Conservation (phyloP, 1,139 yeast species). For the Geotrichum phurueaensis region DNA sequence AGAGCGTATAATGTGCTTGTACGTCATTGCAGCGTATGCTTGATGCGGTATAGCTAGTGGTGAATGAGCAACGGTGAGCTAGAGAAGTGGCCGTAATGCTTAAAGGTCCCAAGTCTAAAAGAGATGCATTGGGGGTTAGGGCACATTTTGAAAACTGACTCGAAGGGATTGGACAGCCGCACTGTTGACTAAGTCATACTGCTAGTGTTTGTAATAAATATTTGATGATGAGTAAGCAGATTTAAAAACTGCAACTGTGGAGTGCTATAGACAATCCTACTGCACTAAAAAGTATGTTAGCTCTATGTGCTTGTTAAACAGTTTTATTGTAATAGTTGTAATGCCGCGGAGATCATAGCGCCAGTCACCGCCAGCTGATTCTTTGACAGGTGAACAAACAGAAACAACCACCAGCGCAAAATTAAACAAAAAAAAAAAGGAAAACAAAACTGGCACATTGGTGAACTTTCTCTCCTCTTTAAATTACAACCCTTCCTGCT, state of each 20-base stretch:
- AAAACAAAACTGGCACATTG: background rate
- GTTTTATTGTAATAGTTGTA: background rate
- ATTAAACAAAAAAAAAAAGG: background rate
- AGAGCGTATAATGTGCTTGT: constrained; percentile 1
- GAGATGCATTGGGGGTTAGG: background rate
- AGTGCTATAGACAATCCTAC: background rate
- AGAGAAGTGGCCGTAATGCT: background rate
- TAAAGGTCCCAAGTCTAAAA: background rate
- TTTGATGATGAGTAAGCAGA: background rate
- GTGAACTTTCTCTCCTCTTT: background rate
- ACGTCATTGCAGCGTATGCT: background rate
- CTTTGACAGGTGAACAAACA: background rate
- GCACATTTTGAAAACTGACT: background rate
- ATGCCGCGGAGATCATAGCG: background rate
- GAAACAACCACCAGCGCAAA: background rate
- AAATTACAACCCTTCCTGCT: background rate
- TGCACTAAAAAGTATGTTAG: background rate
- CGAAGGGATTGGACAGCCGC: constrained; percentile 2
- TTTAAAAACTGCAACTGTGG: background rate
- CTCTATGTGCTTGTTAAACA: background rate
- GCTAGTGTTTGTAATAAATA: background rate
- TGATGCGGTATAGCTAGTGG: background rate
- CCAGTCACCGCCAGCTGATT: background rate
- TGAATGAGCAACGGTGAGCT: background rate
- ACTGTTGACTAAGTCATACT: background rate